A percentile compares a stretch with the other conserved stretches of the same genome.
Evolutionary conservation across 257 asterid species (phyloP).

Genomic region (Plectranthus barbatus): DNA sequence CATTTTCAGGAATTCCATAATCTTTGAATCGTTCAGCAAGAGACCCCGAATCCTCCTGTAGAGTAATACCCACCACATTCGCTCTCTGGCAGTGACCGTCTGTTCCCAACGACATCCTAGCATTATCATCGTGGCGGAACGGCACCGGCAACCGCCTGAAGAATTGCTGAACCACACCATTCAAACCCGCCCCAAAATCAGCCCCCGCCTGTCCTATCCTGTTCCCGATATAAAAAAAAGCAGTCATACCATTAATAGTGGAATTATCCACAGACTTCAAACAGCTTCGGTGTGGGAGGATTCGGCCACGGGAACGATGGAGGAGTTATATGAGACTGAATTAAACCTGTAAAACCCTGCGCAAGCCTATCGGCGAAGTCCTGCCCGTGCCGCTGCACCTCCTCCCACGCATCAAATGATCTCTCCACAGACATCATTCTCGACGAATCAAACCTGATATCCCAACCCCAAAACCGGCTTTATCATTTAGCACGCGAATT

Average conservation of each 20-base stretch:
- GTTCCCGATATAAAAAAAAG: constrained; percentile 86
- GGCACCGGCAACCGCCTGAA: constrained; percentile 66
- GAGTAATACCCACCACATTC: constrained; percentile 39
- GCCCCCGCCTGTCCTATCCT: constrained; percentile 86
- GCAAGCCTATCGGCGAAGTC: constrained; percentile 86
- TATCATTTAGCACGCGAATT: no score
- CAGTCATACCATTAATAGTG: constrained; percentile 59
- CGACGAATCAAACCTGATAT: neutral
- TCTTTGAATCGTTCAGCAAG: constrained; percentile 68
- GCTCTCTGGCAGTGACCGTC: constrained; percentile 33
- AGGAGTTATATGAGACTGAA: constrained; percentile 73
- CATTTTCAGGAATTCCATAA: constrained; percentile 48
- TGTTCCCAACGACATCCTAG: constrained; percentile 28
- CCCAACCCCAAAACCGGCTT: no score
- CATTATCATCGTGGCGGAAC: constrained; percentile 55
- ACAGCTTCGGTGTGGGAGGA: constrained; percentile 51
- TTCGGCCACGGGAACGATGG: constrained; percentile 81
- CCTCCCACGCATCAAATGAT: constrained; percentile 98
- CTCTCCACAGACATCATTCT: constrained; percentile 88
- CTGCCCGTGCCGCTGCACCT: constrained; percentile 93
- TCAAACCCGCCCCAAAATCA: constrained; percentile 68
- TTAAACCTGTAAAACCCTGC: constrained; percentile 78
- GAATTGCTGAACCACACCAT: constrained; percentile 78
- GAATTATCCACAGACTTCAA: constrained; percentile 58
- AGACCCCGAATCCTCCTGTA: constrained; percentile 77